phyloP scores from a whole-genome alignment of 306 rosid genomes.

The Cucurbita ficifolia region DNA sequence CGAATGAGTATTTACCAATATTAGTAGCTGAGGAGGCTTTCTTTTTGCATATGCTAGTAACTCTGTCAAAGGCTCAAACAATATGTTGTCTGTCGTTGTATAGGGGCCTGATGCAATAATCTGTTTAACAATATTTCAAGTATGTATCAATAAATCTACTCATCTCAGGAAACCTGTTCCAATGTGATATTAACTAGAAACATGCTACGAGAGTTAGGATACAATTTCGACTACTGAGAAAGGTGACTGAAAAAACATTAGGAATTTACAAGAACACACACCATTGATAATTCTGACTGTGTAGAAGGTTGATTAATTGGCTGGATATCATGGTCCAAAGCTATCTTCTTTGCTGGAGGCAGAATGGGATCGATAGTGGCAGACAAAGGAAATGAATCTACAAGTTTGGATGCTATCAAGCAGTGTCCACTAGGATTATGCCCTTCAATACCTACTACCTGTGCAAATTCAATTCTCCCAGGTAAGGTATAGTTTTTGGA shows the following conservation, averaged over 20 bases:
- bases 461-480: conserved; percentile 17
- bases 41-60: conserved; percentile 70
- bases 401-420: conserved; percentile 70
- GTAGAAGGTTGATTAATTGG: conserved; percentile 19
- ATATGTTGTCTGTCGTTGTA: conserved; percentile 75
- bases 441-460: conserved; percentile 87
- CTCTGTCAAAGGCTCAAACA: conserved; percentile 77
- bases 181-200: neutral
- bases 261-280: conserved; percentile 12
- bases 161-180: neutral
- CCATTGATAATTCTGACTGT: conserved; percentile 57
- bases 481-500: conserved; percentile 6
- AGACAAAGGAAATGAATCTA: conserved; percentile 45
- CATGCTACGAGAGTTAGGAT: neutral
- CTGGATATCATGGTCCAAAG: conserved; percentile 43
- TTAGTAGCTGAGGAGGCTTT: conserved; percentile 61
- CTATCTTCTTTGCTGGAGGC: conserved; percentile 66
- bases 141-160: neutral
- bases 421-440: conserved; percentile 97
- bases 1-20: conserved; percentile 40
- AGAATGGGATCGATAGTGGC: conserved; percentile 25
- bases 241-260: neutral
- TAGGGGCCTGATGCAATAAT: conserved; percentile 88
- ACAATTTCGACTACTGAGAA: neutral
- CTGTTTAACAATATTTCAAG: conserved; percentile 30